Conservation (phyloP, 306 rosid species). For the Alnus rubra region DNA sequence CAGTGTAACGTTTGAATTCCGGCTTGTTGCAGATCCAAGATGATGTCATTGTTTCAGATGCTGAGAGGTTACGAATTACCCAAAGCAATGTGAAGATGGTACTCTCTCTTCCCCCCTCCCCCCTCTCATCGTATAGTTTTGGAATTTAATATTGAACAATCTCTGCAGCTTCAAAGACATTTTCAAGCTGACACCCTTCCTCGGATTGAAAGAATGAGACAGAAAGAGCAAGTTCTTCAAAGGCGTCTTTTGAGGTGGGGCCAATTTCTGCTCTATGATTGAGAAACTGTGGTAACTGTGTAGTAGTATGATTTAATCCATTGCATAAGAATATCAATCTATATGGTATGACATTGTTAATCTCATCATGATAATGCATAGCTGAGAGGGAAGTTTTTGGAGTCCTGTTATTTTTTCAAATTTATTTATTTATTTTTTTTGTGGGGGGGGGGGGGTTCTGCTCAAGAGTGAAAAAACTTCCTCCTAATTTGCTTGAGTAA, state of each 20-base stretch:
- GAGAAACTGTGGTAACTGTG: constrained; percentile 7
- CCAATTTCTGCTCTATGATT: constrained; percentile 20
- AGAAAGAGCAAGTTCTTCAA: constrained; percentile 91
- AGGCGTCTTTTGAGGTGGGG: constrained; percentile 80
- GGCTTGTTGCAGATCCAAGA: constrained; percentile 79
- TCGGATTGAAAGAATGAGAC: constrained; percentile 81
- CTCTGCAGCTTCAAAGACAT: constrained; percentile 90
- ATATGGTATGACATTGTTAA: background rate
- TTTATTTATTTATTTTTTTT: background rate
- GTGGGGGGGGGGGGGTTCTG: too few species aligned
- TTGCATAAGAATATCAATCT: constrained; percentile 2
- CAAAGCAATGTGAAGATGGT: constrained; percentile 98
- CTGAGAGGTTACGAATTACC: constrained; percentile 83
- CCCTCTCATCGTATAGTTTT: background rate
- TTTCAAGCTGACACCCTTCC: constrained; percentile 94
- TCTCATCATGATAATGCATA: background rate
- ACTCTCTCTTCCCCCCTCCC: constrained; percentile 8
- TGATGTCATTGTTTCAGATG: constrained; percentile 91
- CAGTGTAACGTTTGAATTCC: background rate
- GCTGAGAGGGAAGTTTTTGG: constrained; percentile 8
- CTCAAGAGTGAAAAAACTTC: too few species aligned
- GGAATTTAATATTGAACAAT: constrained; percentile 7
- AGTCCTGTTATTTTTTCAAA: background rate
- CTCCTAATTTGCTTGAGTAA: background rate
- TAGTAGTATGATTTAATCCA: constrained; percentile 10